These are phyloP conservation scores for Globisporangium carolinianum DNA, from an alignment of 352 stramenopile species.

Conservation along the genomic window DNA sequence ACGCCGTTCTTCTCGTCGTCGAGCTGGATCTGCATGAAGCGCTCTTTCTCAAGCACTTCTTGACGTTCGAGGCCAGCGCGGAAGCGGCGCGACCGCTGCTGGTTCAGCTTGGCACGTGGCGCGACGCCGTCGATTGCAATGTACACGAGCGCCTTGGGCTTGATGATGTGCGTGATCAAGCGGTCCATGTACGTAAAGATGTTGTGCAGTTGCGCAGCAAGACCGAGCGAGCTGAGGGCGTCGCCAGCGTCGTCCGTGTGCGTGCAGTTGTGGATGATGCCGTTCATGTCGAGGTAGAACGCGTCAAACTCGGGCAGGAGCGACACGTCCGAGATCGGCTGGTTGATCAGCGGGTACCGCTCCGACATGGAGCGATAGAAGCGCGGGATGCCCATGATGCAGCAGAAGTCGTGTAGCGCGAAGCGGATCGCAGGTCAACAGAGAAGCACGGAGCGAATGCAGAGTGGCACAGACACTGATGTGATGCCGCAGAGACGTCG, in stretches of 20 bases:
- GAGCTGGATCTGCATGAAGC: conserved; percentile 58
- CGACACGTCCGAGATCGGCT: conserved; percentile 94
- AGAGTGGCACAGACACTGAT: too few species aligned
- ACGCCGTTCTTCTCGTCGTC: conserved; percentile 70
- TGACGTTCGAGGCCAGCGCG: conserved; percentile 78
- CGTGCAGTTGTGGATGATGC: conserved; percentile 99
- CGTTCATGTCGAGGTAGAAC: conserved; percentile 99
- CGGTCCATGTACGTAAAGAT: conserved; percentile 91
- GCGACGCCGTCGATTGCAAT: conserved; percentile 99
- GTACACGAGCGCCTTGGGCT: conserved; percentile 96
- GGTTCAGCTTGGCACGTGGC: conserved; percentile 99
- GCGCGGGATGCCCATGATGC: conserved; percentile 87
- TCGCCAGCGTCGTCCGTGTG: conserved; percentile 85
- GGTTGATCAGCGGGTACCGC: conserved; percentile 99
- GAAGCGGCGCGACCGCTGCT: conserved; percentile 97
- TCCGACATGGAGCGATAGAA: conserved; percentile 93
- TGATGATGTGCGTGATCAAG: conserved; percentile 96
- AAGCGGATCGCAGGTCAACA: too few species aligned
- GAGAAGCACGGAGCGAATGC: too few species aligned
- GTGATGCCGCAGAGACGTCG: neutral
- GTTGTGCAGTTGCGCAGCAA: conserved; percentile 92
- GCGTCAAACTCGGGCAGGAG: conserved; percentile 98
- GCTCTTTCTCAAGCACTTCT: conserved; percentile 58
- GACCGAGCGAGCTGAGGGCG: conserved; percentile 85
- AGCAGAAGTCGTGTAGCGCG: too few species aligned